Base-by-base conservation (phyloP, 202 grass and related monocot genomes). In the Musa balbisiana region DNA sequence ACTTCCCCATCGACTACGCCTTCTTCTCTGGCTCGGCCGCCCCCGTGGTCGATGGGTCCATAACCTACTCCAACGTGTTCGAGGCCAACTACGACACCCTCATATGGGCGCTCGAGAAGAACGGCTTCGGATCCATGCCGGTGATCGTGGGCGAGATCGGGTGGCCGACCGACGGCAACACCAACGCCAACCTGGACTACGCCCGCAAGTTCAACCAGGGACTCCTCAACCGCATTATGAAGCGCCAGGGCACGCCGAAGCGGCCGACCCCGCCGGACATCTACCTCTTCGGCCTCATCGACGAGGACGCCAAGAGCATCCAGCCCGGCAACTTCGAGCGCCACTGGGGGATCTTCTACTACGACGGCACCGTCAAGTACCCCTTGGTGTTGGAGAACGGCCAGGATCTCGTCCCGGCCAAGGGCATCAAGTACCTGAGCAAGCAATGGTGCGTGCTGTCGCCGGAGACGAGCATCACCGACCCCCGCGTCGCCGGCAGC, bases 11-110 rank as follows among this genome's bases (percentile, higher is more conserved):
- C 26, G 91, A 94, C 80, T 99, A 83, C 81, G 95, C 95, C 82
- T 99, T 81, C 91, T 99, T 99, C 89, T 81, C 80, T 21, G 19
- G 83, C 19, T 76, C 82, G 2, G 62, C 80, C 73, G 56, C 81
- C 68, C 81, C 81, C 70, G 78, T 99, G n/a, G 87, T 88, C 53
- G 95, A 99, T 63, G 95, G 95, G 1, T 1, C 4, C 82, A 71
- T 82, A 21, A 81, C 92, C 72, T 99, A 99, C 87, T 80, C 87
- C 83, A 99, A 95, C 86, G 95, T 84, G 15, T 99, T 99, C 75
- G 95, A 99, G 69, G 95, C 89, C 51, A 99, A 92, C 83, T 99
- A 99, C 67, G 95, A 99, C 91, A 99, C 95, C 13, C 87, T 95
- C 69, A 87, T 99, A 76, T 76, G 86, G 25, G 80, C 95, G 53